phyloP scores from a whole-genome alignment of 768 basidiomycete species.

The Sporobolomyces roseus region DNA sequence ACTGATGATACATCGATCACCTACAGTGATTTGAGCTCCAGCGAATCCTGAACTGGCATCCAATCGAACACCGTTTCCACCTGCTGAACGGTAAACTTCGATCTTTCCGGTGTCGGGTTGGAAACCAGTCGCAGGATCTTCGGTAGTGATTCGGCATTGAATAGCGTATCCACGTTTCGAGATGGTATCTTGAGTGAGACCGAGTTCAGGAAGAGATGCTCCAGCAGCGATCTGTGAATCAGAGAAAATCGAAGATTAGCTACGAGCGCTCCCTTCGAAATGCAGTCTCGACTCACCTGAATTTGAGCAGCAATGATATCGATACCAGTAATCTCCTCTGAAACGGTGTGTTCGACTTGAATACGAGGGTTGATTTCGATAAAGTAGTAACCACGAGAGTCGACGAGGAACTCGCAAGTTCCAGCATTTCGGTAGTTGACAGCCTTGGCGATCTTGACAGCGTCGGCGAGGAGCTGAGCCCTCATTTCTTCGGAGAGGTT shows the following conservation, averaged over 20 bases:
- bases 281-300: conserved; percentile 52
- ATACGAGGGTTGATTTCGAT: conserved; percentile 93
- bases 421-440: conserved; percentile 96
- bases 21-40: conserved; percentile 90
- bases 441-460: conserved; percentile 87
- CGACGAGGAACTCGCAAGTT: conserved; percentile 90
- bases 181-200: conserved; percentile 91
- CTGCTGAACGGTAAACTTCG: conserved; percentile 96
- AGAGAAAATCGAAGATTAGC: background rate
- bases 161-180: conserved; percentile 95
- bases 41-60: conserved; percentile 97
- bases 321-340: conserved; percentile 99
- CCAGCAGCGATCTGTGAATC: conserved; percentile 97
- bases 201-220: conserved; percentile 88
- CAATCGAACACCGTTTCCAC: conserved; percentile 95
- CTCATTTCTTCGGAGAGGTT: conserved; percentile 87
- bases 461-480: conserved; percentile 79
- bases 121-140: conserved; percentile 85
- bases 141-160: conserved; percentile 96
- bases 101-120: conserved; percentile 99
- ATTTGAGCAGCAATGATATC: conserved; percentile 99
- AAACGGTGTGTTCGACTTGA: conserved; percentile 99
- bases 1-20: too few species aligned
- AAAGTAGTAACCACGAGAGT: conserved; percentile 96
- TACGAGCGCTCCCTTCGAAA: background rate